Base-by-base conservation (phyloP, 192 early-diverging fungal genomes). In the Rhizophagus clarus region DNA sequence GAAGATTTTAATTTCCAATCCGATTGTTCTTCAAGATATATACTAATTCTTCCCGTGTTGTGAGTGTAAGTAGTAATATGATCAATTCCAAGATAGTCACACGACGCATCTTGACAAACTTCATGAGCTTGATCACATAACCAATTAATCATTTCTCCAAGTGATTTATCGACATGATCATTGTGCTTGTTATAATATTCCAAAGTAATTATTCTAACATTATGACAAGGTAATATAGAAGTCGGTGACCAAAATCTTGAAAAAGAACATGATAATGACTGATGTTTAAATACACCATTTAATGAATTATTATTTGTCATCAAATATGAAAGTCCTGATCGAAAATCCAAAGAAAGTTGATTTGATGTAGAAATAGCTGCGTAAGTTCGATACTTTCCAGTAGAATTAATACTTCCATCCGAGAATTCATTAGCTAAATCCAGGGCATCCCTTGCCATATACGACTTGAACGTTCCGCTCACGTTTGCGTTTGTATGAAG, bases 51-150 rank as follows among this genome's bases (percentile, higher is more conserved):
- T 12, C 80, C 82, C 26, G 80, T 69, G n/a, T 85, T 87, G 72
- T 92, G 89, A 4, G 89, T 88, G 51, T 88, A 91, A 0, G 90
- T 86, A 17, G 83, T 84, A 11, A 87, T 83, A 80, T 92, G 91
- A 40, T 91, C 82, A 20, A 83, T 62, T 26, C 88, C 76, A 26
- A 80, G 82, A 49, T 89, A 84, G 3, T 80, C 85, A 61, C 91
- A 92, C 22, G 82, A 79, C 12, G 77, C 31, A 66, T 88, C 87
- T 8, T 80, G 47, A 63, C 89, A 90, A 34, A 28, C 49, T 2
- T 83, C 80, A 34, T 83, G 29, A 37, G 88, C 87, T 51, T 84
- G 73, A 40, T 71, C 79, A 79, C 87, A 88, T 12, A 89, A 80
- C 2, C 83, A 76, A 72, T 87, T 80, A 22, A 89, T 81, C 80